phyloP scores from a whole-genome alignment of 495 filamentous ascomycete species.

The Usnea hakonensis region DNA sequence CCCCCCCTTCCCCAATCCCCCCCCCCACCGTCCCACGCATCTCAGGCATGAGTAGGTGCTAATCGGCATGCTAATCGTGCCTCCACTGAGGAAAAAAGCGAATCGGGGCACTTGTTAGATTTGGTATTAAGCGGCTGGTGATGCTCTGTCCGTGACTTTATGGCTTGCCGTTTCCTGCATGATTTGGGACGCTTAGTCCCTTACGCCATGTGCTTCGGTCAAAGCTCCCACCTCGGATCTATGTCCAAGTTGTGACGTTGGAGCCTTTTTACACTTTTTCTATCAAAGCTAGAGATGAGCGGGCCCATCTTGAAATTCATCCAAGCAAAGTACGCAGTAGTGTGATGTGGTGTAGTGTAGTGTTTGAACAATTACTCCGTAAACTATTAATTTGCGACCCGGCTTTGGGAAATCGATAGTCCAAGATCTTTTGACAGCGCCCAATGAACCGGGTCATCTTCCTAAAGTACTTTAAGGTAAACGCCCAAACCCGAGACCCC shows the following conservation, averaged over 20 bases:
- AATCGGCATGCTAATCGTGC: no score
- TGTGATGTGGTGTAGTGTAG: no score
- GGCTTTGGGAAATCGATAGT: no score
- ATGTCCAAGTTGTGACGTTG: not conserved
- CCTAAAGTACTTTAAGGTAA: no score
- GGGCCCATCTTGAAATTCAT: not conserved
- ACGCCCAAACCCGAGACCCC: no score
- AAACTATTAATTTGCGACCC: no score
- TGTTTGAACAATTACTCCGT: no score
- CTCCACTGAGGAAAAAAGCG: not conserved
- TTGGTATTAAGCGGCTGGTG: not conserved
- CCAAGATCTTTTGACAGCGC: no score
- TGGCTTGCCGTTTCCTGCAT: not conserved
- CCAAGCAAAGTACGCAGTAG: no score
- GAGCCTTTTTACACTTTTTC: no score
- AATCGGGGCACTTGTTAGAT: not conserved
- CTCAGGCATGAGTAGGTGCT: no score
- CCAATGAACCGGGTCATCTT: no score
- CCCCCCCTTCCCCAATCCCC: not conserved
- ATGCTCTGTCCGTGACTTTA: not conserved
- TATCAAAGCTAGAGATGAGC: not conserved
- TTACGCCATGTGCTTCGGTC: not conserved
- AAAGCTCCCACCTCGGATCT: not conserved
- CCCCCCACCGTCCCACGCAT: not conserved
- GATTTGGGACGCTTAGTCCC: not conserved